A percentile compares a stretch with the other conserved stretches of the same genome.
phyloP scores from a whole-genome alignment of 1,139 yeast genomes.

The Kurtzmaniella quercitrusa region DNA sequence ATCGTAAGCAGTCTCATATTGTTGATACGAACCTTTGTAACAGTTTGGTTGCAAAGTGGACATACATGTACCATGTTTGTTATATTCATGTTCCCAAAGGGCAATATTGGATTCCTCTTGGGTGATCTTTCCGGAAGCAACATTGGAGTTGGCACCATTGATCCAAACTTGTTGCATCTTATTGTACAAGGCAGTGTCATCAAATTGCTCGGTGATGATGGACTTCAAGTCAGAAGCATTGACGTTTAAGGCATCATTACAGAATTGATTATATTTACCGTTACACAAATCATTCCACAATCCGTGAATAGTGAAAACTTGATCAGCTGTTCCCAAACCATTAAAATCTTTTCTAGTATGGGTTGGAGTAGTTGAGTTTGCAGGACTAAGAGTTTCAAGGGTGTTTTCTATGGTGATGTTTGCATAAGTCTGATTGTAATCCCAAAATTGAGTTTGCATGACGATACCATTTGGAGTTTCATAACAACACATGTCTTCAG shows the following conservation, averaged over 20 bases:
- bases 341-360: constrained; percentile 1
- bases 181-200: constrained; percentile 24
- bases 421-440: constrained; percentile 26
- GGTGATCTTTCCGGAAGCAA: constrained; percentile 7
- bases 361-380: background rate
- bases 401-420: constrained; percentile 3
- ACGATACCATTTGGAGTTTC: constrained; percentile 30
- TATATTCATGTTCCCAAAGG: constrained; percentile 42
- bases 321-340: constrained; percentile 10
- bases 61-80: constrained; percentile 46
- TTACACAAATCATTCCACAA: constrained; percentile 40
- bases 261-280: constrained; percentile 31
- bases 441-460: constrained; percentile 42
- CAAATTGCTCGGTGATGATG: constrained; percentile 26
- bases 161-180: constrained; percentile 36
- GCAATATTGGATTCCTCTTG: constrained; percentile 21
- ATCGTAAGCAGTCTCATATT: constrained; percentile 30
- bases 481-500: constrained; percentile 28
- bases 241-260: constrained; percentile 29
- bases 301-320: constrained; percentile 39
- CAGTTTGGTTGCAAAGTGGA: constrained; percentile 36
- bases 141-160: constrained; percentile 32
- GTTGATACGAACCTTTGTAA: constrained; percentile 27
- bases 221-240: constrained; percentile 25
- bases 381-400: background rate